Base-by-base conservation (phyloP, 768 basidiomycete species). In the Tylopilus vinaceipallidus region DNA sequence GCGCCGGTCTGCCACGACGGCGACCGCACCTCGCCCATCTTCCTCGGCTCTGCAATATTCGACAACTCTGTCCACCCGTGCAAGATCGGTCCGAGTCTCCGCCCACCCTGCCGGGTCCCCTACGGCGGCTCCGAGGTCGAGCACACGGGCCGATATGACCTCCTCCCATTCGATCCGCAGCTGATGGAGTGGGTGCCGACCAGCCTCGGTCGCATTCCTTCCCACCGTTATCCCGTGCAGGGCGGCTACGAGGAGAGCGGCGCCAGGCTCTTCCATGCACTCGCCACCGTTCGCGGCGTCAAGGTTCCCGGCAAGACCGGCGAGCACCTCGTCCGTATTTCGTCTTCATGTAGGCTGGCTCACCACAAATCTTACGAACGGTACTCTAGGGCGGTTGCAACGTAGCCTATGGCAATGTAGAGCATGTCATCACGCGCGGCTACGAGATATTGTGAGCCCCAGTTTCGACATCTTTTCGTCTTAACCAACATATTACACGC, bases 141-240 rank as follows among this genome's bases (percentile, higher is more conserved):
- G 26, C 88, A 91, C 54, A 48, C 70, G 8, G 88, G 87, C 1
- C 75, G 88, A 16, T 91, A 77, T 55, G 88, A 91, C 63, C 68
- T 93, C 30, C 75, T 93, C 0, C 87, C 89, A 3, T 85, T 88
- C 63, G 77, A 79, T 34, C 68, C 74, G 0, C 65, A 70, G 22
- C 78, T 76, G 45, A 92, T 92, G 89, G 88, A 88, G 64, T 88
- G 80, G 75, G 85, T 91, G 7, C 71, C 40, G 0, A 79, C 88
- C 0, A 75, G 78, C 11, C 64, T 79, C 49, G 89, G 89, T 3
- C 71, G 66, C 37, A 73, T 88, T 45, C 83, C 88, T 6, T 54
- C 63, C 3, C 82, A 81, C 5, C 72, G 82, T 29, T 65, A 71
- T 13, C 83, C 84, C 0, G 73, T 91, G 16, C 81, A 86, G 57